Base-by-base conservation (phyloP, 345 rosid species). In the Pistacia integerrima region DNA sequence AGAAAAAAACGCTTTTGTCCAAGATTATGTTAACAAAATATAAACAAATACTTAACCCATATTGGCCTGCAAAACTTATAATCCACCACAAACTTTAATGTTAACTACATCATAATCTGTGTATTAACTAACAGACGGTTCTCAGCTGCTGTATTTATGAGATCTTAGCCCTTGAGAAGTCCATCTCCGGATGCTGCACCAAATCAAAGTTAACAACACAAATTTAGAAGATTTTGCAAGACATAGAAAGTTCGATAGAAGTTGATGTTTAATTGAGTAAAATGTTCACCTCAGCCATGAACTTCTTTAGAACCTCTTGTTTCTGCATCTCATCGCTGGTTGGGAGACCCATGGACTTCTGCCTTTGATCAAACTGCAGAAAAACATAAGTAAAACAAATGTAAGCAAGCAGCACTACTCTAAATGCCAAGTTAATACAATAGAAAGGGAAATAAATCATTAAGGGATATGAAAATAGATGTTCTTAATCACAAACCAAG, bases 151-250 rank as follows among this genome's bases (percentile, higher is more conserved):
- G 16, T 51, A 30, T 48, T 73, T 73, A 73, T 75, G 87, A 74
- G 13, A 93, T 78, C 92, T 96, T 93, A 58, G 98, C 94, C 79
- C 80, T 84, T 38, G 98, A 85, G 84, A 93, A 96, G 81, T 96
- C 99, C 99, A 96, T 90, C 90, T 96, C 97, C 2, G 99, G 99
- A 77, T 93, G 98, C 98, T 93, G 97, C 85, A 73, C 11, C 5
- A 61, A 46, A 41, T 66, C 33, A 74, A 55, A 76, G 3, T 0
- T 44, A 54, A 36, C 1, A 58, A 46, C 18, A 30, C 9, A 28
- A 13, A 12, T 18, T 25, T n/a, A 11, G 74, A 61, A 72, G 13
- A 25, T 28, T 48, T 73, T n/a, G 11, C 54, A 41, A 41, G 25
- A 25, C 25, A 25, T 25, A 25, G 25, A 25, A 1, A 25, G 25